Base-by-base conservation (phyloP, 257 asterid species). In the Haberlea rhodopensis region DNA sequence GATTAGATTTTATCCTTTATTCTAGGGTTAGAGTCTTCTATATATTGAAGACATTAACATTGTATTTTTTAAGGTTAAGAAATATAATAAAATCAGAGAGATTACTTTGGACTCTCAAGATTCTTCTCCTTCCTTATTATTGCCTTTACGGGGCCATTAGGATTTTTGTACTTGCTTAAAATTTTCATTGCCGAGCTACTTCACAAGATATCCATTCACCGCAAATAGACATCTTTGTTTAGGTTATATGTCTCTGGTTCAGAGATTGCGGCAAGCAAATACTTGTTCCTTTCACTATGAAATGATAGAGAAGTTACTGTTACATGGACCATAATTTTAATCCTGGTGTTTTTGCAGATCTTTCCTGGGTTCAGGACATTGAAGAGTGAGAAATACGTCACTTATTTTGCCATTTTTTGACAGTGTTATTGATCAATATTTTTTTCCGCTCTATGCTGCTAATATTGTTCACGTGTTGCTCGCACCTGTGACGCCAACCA, bases 301-400 rank as follows among this genome's bases (percentile, higher is more conserved):
- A 34, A 3, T 37, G 46, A 37, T 9, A 2, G 46, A 37, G n/a
- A 5, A 9, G 46, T 5, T 37, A 37, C 11, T 5, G 46, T 5
- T 37, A 3, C 46, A 37, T 37, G 16, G 5, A 5, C 46, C n/a
- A 37, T 37, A 37, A 37, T 32, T 37, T 23, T 26, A 53, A 54
- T 22, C 53, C 23, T 60, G 46, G 37, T 70, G 21, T 53, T 77
- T 18, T 71, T 25, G 75, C 85, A 82, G 88, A 71, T 75, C 78
- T 80, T 60, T 75, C 85, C 28, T 80, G 82, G 85, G 88, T 80
- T 69, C 81, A 75, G 11, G 82, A 78, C 28, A 55, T 71, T 34
- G 82, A 73, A 2, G 73, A 71, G 67, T 77, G 76, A 66, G 61
- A 48, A 29, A 59, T 53, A 34, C 54, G 52, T 54, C 28, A 18